These are phyloP conservation scores for Fonsecaea nubica DNA, from an alignment of 2,329 filamentous ascomycete genomes.

Conservation along the genomic window DNA sequence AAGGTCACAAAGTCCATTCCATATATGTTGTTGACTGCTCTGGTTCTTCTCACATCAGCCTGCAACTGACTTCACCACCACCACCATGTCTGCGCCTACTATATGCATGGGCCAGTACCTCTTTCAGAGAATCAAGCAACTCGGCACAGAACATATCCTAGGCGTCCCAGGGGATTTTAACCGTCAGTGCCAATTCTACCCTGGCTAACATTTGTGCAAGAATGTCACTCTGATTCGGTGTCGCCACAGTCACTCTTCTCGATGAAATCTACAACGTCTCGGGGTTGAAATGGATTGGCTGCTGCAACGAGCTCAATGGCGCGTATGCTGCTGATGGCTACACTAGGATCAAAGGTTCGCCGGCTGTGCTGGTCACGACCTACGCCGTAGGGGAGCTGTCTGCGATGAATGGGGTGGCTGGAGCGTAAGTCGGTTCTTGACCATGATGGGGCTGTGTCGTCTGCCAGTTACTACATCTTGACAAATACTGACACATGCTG, in stretches of 20 bases:
- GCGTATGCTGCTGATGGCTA: conserved; percentile 81
- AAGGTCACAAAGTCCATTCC: not conserved
- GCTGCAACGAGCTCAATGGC: conserved; percentile 66
- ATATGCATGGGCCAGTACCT: conserved; percentile 53
- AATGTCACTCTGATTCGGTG: not conserved
- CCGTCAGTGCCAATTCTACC: conserved; percentile 19
- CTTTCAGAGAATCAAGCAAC: conserved; percentile 55
- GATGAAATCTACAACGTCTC: conserved; percentile 62
- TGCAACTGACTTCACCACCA: not conserved
- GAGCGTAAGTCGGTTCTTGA: conserved; percentile 40
- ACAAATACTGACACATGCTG: not conserved
- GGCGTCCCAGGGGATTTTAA: conserved; percentile 58
- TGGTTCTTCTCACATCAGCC: not conserved
- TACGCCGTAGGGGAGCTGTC: conserved; percentile 63
- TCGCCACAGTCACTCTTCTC: conserved; percentile 50
- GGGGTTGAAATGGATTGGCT: conserved; percentile 52
- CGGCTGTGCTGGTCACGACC: conserved; percentile 60
- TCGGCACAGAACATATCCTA: conserved; percentile 57
- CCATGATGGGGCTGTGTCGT: not conserved
- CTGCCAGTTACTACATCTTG: not conserved
- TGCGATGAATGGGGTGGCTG: conserved; percentile 46
- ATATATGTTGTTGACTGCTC: not conserved
- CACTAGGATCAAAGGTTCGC: conserved; percentile 70
- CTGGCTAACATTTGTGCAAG: not conserved
- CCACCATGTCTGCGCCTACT: conserved; percentile 28